These are phyloP conservation scores for Nyctanthes arbortristis DNA, from an alignment of 257 asterid genomes.

Conservation along the genomic window DNA sequence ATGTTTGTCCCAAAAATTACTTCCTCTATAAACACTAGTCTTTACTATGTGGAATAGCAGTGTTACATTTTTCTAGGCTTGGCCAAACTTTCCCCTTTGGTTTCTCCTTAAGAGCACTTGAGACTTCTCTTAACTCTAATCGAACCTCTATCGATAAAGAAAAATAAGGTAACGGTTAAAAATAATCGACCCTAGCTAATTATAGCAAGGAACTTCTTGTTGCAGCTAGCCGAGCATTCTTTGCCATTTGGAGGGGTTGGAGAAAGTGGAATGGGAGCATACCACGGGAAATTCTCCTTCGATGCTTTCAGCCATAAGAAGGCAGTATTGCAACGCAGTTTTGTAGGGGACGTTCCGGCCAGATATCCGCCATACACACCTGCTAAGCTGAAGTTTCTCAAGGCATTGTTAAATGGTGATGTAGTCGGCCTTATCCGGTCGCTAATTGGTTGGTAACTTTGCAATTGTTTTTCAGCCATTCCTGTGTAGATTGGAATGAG, in stretches of 20 bases:
- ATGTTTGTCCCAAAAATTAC: background rate
- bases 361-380: constrained; percentile 88
- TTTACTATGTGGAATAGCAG: background rate
- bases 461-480: constrained; percentile 1
- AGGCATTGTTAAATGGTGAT: constrained; percentile 63
- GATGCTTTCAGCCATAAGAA: constrained; percentile 93
- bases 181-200: constrained; percentile 5
- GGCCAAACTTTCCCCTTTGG: background rate
- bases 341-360: constrained; percentile 64
- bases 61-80: background rate
- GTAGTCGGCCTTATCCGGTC: constrained; percentile 56
- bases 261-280: constrained; percentile 94
- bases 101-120: background rate
- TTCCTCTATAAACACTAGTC: background rate
- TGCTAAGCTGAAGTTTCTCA: constrained; percentile 53
- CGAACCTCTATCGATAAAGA: background rate
- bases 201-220: constrained; percentile 16
- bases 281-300: constrained; percentile 85
- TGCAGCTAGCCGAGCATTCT: constrained; percentile 55
- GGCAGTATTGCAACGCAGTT: constrained; percentile 67
- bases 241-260: constrained; percentile 98
- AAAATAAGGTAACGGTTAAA: background rate
- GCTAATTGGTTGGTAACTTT: constrained; percentile 62
- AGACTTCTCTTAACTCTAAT: background rate
- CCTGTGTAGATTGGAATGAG: constrained; percentile 10